Conservation (phyloP, 129 eudicot species). For the Artemisia annua region DNA sequence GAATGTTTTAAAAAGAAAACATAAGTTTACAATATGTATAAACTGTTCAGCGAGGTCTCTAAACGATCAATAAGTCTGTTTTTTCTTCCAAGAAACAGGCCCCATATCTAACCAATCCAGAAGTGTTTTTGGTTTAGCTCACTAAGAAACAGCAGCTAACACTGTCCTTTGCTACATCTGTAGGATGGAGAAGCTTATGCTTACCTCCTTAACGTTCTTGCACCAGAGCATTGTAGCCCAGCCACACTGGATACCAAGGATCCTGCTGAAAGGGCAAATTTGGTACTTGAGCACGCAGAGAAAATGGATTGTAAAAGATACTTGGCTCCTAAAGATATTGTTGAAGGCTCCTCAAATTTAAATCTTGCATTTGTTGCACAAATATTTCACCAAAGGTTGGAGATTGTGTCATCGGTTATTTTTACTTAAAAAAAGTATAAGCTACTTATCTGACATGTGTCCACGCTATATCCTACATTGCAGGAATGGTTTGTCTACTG, state of each 20-base stretch:
- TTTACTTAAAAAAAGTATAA: too few relatives aligned
- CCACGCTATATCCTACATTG: constrained; percentile 7
- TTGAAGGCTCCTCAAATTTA: constrained; percentile 80
- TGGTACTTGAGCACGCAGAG: constrained; percentile 94
- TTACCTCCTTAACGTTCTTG: constrained; percentile 94
- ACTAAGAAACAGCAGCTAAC: constrained; percentile 12
- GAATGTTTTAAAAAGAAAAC: neutral
- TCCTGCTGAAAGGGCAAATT: constrained; percentile 80
- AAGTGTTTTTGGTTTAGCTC: constrained; percentile 2
- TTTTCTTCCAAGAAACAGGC: neutral
- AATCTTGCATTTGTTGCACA: constrained; percentile 97
- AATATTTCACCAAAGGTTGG: constrained; percentile 85
- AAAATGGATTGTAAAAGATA: constrained; percentile 94
- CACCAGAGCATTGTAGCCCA: constrained; percentile 90
- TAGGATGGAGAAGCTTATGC: constrained; percentile 99
- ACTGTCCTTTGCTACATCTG: constrained; percentile 17
- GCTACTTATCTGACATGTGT: neutral
- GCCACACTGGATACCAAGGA: constrained; percentile 88
- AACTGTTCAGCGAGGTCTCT: neutral
- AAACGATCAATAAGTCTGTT: neutral
- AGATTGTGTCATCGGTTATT: neutral
- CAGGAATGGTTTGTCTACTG: constrained; percentile 90
- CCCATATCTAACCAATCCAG: neutral
- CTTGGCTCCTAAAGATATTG: constrained; percentile 74
- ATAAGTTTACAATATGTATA: too few relatives aligned